Conservation (phyloP, 108 stramenopile species). For the Stephanodiscus minutulus region DNA sequence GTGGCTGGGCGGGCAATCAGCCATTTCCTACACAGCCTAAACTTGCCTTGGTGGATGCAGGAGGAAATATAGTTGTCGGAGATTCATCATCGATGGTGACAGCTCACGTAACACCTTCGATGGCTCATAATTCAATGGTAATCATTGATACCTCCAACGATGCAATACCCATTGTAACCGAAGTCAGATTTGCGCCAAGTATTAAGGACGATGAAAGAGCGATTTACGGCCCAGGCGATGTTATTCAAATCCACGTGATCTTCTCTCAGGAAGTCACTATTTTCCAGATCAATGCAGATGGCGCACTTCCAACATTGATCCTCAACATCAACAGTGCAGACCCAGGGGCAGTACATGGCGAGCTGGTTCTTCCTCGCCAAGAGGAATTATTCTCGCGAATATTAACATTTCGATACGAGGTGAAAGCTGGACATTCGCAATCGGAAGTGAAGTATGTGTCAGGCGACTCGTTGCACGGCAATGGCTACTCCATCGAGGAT, state of each 20-base stretch:
- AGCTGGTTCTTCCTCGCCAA: conserved; percentile 14
- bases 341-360: conserved; percentile 14
- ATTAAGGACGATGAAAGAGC: conserved; percentile 27
- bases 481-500: conserved; percentile 44
- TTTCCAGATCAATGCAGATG: not conserved
- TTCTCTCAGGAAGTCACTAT: conserved; percentile 44
- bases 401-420: conserved; percentile 52
- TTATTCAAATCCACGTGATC: conserved; percentile 29
- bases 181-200: conserved; percentile 13
- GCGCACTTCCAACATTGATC: conserved; percentile 24
- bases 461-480: conserved; percentile 16
- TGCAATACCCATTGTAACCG: conserved; percentile 11
- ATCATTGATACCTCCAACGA: conserved; percentile 40
- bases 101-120: conserved; percentile 38
- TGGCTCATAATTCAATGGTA: conserved; percentile 24
- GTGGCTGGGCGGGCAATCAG: conserved; percentile 57
- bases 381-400: conserved; percentile 5
- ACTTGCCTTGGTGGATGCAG: conserved; percentile 48
- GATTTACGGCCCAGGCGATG: conserved; percentile 39
- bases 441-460: conserved; percentile 40
- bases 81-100: conserved; percentile 23
- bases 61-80: conserved; percentile 45
- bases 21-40: conserved; percentile 53
- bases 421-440: conserved; percentile 41
- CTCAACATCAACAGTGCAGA: conserved; percentile 32